Evolutionary conservation across 2,329 filamentous ascomycete species (phyloP).

Genomic region (Xylaria sp.): DNA sequence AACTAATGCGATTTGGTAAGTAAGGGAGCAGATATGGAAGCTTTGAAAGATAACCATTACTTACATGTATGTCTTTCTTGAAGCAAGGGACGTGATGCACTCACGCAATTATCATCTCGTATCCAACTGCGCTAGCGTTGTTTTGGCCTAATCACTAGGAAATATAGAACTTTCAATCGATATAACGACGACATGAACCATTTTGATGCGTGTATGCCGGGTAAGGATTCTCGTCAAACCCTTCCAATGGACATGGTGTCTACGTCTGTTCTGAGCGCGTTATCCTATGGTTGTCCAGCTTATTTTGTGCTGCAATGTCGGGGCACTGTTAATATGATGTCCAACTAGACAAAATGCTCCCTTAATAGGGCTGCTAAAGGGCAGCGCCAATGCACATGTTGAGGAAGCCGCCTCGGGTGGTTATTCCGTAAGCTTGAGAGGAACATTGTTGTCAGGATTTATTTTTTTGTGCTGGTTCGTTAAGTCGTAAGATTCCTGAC

Average conservation of each 20-base stretch:
- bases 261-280: too few species aligned
- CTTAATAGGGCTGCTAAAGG: too few species aligned
- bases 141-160: too few species aligned
- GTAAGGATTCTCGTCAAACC: too few species aligned
- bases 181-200: neutral
- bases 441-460: constrained; percentile 36
- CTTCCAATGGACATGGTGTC: too few species aligned
- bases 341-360: too few species aligned
- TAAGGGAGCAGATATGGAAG: neutral
- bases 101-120: neutral
- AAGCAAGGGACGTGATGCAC: neutral
- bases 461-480: neutral
- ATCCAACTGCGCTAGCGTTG: neutral
- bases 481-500: neutral
- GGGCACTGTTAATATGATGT: too few species aligned
- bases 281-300: too few species aligned
- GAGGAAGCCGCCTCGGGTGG: constrained; percentile 32
- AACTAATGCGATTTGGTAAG: neutral
- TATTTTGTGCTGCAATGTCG: constrained; percentile 37
- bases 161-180: neutral
- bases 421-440: constrained; percentile 34
- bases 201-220: too few species aligned
- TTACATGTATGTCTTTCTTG: neutral
- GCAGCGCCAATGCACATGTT: too few species aligned
- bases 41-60: neutral